phyloP scores from a whole-genome alignment of 2,329 filamentous ascomycete genomes.

The Arthrobotrys entomopaga region DNA sequence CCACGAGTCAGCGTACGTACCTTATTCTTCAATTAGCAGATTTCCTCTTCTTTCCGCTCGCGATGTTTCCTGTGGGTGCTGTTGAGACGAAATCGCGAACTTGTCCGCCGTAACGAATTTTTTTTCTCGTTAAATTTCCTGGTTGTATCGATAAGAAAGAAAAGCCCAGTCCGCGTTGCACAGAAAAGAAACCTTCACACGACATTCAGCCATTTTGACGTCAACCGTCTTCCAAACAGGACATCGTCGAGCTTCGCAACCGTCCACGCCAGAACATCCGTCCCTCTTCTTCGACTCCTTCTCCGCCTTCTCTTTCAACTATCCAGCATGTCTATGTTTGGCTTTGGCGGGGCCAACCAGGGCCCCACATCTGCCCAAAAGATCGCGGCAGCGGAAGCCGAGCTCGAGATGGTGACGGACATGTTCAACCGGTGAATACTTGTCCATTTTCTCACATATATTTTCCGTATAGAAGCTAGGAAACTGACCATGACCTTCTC shows the following conservation, averaged over 20 bases:
- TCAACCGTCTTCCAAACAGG: not conserved
- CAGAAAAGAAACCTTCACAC: conserved; percentile 31
- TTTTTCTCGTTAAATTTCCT: conserved; percentile 23
- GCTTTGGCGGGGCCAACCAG: conserved; percentile 71
- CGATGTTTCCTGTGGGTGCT: not conserved
- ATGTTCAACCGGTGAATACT: conserved; percentile 88
- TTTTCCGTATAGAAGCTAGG: conserved; percentile 10
- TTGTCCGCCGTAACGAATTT: not conserved
- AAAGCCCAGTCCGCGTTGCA: conserved; percentile 10
- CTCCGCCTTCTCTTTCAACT: conserved; percentile 53
- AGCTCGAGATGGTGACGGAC: conserved; percentile 96
- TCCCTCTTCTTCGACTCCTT: conserved; percentile 30
- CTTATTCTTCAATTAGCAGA: conserved; percentile 21
- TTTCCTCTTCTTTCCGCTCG: not conserved
- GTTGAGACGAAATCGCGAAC: conserved; percentile 23
- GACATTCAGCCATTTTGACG: conserved; percentile 13
- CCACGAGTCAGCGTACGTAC: conserved; percentile 1
- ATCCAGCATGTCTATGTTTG: conserved; percentile 75
- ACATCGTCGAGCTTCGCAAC: conserved; percentile 24
- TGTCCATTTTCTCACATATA: conserved; percentile 59
- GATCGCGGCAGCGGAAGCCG: conserved; percentile 93
- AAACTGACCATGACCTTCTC: not conserved
- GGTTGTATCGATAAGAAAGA: conserved; percentile 37
- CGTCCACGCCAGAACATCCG: conserved; percentile 19
- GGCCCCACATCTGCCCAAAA: conserved; percentile 96